Evolutionary conservation across 495 filamentous ascomycete species (phyloP).

Genomic region (Penicillium waksmanii): DNA sequence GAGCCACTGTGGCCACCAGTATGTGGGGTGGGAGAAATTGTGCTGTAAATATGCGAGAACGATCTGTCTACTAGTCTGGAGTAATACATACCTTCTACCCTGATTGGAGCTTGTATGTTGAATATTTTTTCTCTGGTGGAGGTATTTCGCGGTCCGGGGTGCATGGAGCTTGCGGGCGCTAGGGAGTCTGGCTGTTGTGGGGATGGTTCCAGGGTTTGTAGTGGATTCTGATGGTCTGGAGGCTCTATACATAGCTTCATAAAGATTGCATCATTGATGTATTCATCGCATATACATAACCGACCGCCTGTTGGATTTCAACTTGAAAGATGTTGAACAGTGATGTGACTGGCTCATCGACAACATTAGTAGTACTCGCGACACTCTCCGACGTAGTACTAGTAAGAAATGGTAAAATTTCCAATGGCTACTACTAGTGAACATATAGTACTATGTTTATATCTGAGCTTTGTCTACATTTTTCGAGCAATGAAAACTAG

Average conservation of each 20-base stretch:
- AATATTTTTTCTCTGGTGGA: background rate
- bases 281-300: background rate
- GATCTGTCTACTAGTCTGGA: too few species aligned
- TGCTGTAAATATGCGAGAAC: background rate
- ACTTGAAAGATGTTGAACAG: too few species aligned
- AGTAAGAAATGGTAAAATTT: too few species aligned
- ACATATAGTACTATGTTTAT: too few species aligned
- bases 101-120: background rate
- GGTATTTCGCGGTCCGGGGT: constrained; percentile 2
- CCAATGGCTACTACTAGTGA: too few species aligned
- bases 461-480: too few species aligned
- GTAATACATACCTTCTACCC: background rate
- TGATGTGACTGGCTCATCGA: too few species aligned
- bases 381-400: too few species aligned
- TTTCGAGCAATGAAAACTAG: too few species aligned
- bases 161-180: constrained; percentile 7
- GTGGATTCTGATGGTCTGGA: constrained; percentile 5
- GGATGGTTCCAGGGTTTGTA: constrained; percentile 7
- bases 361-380: too few species aligned
- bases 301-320: too few species aligned
- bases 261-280: background rate
- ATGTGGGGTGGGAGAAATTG: constrained; percentile 9
- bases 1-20: constrained; percentile 11
- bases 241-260: background rate
- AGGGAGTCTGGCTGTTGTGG: constrained; percentile 7